Conservation (phyloP, 139 green algal species). For the Chlorella sp. region DNA sequence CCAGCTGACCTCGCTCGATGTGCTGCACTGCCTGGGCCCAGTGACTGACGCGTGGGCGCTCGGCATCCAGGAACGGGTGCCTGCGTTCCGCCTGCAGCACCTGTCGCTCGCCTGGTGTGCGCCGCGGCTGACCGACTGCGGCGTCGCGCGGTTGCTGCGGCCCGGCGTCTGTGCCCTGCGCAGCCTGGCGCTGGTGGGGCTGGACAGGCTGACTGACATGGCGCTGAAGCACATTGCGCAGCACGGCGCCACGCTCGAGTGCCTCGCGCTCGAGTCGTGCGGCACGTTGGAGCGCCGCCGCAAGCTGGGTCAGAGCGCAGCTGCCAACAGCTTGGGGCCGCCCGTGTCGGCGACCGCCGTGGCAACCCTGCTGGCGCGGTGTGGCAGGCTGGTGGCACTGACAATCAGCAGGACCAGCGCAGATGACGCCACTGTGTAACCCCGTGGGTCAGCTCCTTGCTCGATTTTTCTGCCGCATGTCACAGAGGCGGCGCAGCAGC, state of each 20-base stretch:
- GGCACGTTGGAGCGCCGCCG: background rate
- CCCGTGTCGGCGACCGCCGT: no score
- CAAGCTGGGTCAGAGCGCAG: background rate
- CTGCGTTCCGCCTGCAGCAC: background rate
- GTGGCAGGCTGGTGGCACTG: no score
- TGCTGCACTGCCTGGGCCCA: background rate
- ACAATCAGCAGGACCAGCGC: no score
- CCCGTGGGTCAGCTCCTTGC: no score
- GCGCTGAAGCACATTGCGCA: background rate
- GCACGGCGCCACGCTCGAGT: background rate
- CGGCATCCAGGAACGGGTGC: background rate
- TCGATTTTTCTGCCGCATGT: no score
- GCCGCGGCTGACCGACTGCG: background rate
- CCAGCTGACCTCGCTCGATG: background rate
- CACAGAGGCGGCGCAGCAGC: no score
- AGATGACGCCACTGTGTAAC: no score
- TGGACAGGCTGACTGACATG: background rate
- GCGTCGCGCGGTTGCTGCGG: background rate
- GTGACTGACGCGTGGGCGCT: background rate
- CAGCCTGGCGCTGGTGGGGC: background rate
- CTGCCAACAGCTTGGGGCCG: no score
- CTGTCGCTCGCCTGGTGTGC: background rate
- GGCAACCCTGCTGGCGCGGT: no score
- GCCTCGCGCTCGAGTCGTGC: background rate
- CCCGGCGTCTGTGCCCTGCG: background rate